phyloP scores from a whole-genome alignment of 2,329 filamentous ascomycete genomes.

The Trichoderma koningii region DNA sequence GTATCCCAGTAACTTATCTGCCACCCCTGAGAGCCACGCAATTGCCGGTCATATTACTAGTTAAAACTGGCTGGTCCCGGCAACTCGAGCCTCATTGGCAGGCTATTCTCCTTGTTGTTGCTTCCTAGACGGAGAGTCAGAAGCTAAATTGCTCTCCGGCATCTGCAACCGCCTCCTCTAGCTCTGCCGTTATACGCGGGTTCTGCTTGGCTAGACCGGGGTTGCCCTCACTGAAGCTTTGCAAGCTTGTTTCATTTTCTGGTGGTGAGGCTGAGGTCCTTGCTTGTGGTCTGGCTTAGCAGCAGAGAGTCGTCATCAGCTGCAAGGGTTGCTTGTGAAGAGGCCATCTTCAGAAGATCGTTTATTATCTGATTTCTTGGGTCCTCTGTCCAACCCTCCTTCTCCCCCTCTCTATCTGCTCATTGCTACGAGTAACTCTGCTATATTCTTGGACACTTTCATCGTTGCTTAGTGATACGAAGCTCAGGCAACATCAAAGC shows the following conservation, averaged over 20 bases:
- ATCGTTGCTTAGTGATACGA: not conserved
- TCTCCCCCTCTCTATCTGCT: not conserved
- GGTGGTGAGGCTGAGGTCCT: constrained; percentile 10
- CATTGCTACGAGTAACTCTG: not conserved
- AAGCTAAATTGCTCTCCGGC: constrained; percentile 21
- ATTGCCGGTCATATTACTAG: constrained; percentile 3
- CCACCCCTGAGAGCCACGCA: constrained; percentile 21
- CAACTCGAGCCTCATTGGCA: constrained; percentile 10
- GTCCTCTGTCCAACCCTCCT: too few species aligned
- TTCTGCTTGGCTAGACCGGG: not conserved
- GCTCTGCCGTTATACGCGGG: constrained; percentile 9
- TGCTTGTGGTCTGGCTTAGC: not conserved
- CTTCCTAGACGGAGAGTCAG: not conserved
- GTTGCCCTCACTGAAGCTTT: not conserved
- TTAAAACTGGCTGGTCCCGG: not conserved
- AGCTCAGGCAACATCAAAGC: not conserved
- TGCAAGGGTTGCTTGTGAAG: constrained; percentile 14
- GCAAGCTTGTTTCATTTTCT: constrained; percentile 15
- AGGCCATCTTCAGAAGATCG: not conserved
- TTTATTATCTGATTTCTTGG: not conserved
- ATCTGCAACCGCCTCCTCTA: constrained; percentile 1
- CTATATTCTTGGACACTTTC: not conserved
- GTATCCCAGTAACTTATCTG: not conserved
- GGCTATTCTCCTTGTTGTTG: not conserved
- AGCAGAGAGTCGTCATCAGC: constrained; percentile 18